A percentile compares a stretch with the other conserved stretches of the same genome.
phyloP scores from a whole-genome alignment of 192 early-diverging fungal genomes.

The Mortierella claussenii region DNA sequence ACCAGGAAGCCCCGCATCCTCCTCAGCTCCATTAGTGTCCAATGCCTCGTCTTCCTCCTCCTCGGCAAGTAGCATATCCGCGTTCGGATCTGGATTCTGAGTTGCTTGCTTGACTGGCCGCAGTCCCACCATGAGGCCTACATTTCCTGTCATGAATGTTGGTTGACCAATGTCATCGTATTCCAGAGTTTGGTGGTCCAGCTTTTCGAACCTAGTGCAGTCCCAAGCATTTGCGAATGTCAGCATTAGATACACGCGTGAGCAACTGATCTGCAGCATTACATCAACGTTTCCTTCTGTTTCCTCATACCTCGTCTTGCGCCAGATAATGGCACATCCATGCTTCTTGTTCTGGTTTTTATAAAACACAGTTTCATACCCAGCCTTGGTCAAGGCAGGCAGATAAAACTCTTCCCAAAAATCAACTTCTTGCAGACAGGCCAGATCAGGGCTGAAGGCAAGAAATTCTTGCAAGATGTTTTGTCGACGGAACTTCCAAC shows the following conservation, averaged over 20 bases:
- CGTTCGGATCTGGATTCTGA: constrained; percentile 49
- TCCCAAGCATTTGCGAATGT: no score
- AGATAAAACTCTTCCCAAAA: constrained; percentile 48
- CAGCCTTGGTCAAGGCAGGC: constrained; percentile 38
- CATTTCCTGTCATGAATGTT: constrained; percentile 42
- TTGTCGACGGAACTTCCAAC: constrained; percentile 61
- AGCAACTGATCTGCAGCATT: no score
- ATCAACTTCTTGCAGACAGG: constrained; percentile 70
- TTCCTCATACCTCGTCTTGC: constrained; percentile 38
- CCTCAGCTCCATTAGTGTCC: not conserved
- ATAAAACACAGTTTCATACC: constrained; percentile 42
- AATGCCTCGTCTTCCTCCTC: constrained; percentile 13
- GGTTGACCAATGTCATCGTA: constrained; percentile 49
- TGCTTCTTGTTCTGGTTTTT: constrained; percentile 46
- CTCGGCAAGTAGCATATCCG: constrained; percentile 42
- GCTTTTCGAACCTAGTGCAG: constrained; percentile 39
- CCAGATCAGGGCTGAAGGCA: constrained; percentile 58
- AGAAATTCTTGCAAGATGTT: constrained; percentile 60
- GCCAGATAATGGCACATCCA: constrained; percentile 52
- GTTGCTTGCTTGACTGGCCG: constrained; percentile 14
- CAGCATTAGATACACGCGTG: no score
- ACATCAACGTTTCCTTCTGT: no score
- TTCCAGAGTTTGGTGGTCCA: constrained; percentile 31
- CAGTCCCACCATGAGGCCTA: constrained; percentile 48
- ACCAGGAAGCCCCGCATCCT: constrained; percentile 11